Percentiles rank a stretch among this genome's conserved stretches.
These are phyloP conservation scores for Pyricularia grisea DNA, from an alignment of 2,329 filamentous ascomycete species.

Conservation along the genomic window DNA sequence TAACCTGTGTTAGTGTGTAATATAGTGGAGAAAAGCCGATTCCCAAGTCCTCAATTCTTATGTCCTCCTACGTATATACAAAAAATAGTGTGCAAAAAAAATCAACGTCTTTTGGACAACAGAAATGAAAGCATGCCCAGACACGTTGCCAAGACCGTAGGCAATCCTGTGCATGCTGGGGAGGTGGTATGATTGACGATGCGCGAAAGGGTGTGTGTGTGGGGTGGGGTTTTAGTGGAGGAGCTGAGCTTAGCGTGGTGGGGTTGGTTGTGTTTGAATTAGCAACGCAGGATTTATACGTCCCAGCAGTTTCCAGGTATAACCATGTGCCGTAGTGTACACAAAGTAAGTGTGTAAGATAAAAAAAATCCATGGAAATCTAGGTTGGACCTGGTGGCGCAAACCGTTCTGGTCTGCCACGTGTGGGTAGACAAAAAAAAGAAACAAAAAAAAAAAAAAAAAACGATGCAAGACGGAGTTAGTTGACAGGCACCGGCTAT, in stretches of 20 bases:
- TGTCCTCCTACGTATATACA: neutral
- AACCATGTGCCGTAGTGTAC: too few species aligned
- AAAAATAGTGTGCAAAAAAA: neutral
- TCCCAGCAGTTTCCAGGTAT: neutral
- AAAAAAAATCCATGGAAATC: neutral
- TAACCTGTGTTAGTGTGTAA: neutral
- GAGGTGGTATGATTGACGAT: neutral
- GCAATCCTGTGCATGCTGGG: neutral
- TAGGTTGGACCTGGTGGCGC: neutral
- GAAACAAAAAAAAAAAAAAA: neutral
- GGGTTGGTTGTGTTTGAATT: neutral
- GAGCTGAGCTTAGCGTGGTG: neutral
- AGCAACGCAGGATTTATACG: neutral
- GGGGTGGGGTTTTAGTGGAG: neutral
- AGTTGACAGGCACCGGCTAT: neutral
- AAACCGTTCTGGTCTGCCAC: neutral
- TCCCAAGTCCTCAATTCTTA: neutral
- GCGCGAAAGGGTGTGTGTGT: too few species aligned
- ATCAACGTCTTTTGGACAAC: too few species aligned
- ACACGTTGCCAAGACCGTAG: neutral
- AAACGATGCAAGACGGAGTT: neutral
- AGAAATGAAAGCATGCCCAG: neutral
- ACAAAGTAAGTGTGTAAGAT: too few species aligned
- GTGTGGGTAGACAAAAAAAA: neutral
- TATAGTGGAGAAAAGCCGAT: neutral